Evolutionary conservation across 2,329 filamentous ascomycete genomes (phyloP), one percentile per base, ranked within the genome.

Genomic region (Colletotrichum tropicicola): DNA sequence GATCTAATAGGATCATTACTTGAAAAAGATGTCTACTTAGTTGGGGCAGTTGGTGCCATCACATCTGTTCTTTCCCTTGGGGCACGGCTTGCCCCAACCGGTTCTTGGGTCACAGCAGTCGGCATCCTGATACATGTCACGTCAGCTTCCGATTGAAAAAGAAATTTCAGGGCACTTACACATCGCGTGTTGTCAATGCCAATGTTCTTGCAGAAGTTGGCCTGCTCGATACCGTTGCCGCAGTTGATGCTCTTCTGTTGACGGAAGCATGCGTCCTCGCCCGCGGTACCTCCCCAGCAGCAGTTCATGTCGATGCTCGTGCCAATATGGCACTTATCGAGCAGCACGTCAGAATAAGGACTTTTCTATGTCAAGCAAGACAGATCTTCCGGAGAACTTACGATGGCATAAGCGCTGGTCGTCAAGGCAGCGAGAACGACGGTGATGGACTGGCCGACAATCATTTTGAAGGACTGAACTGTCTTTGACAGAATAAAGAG

Each of bases 241-340:
- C 45, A 48, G 45, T 48, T 48, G 45, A 48, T 19, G 45, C 23
- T 17, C 45, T 48, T 48, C 19, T 48, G 45, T 8, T 48, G 25
- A 4, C 45, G 45, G 45, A 48, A 48, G 45, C 45, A 48, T 4
- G 45, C 45, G 27, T 48, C 45, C n/a, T 48, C 45, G 23, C 45
- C 45, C 7, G 45, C 45, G 2, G 45, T 28, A 12, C 45, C 45
- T 10, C 45, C 45, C 45, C 45, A 48, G n/a, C 45, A 48, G 45
- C 45, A 48, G 45, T 48, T 48, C 45, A 48, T 48, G n/a, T 48
- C 45, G 27, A 48, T 48, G 13, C 45, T 48, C 25, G 45, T 48
- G 6, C 45, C 45, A 5, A 48, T 48, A 6, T 48, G 45, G 8
- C 45, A 48, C 45, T 48, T 28, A 2, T 1, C 6, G 19, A 28